Conservation (phyloP, 345 rosid species). For the Eucalyptus coolabah region DNA sequence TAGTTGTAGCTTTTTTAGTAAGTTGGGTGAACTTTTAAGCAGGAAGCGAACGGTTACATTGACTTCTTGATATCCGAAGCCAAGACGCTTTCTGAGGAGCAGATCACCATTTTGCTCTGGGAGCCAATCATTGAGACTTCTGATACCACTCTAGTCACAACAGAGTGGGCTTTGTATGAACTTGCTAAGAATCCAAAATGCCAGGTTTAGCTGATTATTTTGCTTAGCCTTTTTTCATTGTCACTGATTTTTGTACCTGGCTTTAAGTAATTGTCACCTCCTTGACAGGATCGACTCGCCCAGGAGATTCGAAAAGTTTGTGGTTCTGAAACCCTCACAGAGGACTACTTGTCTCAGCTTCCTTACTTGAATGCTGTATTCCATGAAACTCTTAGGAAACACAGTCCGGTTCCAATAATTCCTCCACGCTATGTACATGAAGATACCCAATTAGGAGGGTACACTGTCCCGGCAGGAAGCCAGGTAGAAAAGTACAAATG, state of each 20-base stretch:
- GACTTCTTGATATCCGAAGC: conserved; percentile 52
- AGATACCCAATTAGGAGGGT: conserved; percentile 74
- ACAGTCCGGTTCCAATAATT: conserved; percentile 66
- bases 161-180: conserved; percentile 91
- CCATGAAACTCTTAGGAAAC: conserved; percentile 78
- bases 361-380: conserved; percentile 58
- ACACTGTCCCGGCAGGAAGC: conserved; percentile 52
- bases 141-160: conserved; percentile 69
- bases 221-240: not conserved
- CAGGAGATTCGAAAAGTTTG: conserved; percentile 35
- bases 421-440: conserved; percentile 74
- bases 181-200: conserved; percentile 49
- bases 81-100: conserved; percentile 45
- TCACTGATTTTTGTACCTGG: not conserved
- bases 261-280: not conserved
- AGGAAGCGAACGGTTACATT: conserved; percentile 45
- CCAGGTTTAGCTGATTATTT: conserved; percentile 24
- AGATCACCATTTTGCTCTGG: conserved; percentile 61
- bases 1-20: not conserved
- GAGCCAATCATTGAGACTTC: conserved; percentile 66
- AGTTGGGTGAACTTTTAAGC: not conserved
- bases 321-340: conserved; percentile 43
- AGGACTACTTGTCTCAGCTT: conserved; percentile 45
- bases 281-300: conserved; percentile 33
- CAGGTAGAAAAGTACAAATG: conserved; percentile 21